These are phyloP conservation scores for Primulina eburnea DNA, from an alignment of 257 asterid species.

Conservation along the genomic window DNA sequence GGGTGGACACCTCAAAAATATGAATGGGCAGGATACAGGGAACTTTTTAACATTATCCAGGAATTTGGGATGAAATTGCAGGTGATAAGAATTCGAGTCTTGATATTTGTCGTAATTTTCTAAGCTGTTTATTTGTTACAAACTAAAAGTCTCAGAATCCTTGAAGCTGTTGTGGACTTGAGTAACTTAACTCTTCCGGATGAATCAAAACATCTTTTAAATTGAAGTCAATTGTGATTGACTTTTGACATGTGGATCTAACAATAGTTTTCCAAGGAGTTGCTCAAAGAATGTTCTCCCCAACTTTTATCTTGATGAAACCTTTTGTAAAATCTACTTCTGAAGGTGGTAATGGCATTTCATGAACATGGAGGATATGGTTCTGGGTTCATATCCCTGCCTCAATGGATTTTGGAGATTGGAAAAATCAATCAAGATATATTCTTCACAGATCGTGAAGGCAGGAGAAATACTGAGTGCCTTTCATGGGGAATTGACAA, in stretches of 20 bases:
- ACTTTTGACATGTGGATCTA: constrained; percentile 11
- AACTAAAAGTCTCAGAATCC: neutral
- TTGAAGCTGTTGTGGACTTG: constrained; percentile 4
- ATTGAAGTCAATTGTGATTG: constrained; percentile 3
- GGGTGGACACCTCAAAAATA: constrained; percentile 55
- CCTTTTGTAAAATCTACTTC: constrained; percentile 6
- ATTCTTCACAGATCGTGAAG: constrained; percentile 75
- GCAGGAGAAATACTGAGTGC: constrained; percentile 75
- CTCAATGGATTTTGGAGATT: constrained; percentile 77
- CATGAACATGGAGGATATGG: constrained; percentile 72
- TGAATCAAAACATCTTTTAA: constrained; percentile 3
- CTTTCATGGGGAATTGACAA: constrained; percentile 79
- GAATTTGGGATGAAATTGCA: constrained; percentile 56
- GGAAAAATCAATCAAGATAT: constrained; percentile 73
- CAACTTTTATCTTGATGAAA: constrained; percentile 16
- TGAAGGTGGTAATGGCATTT: constrained; percentile 70
- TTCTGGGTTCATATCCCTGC: constrained; percentile 55
- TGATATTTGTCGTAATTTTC: neutral
- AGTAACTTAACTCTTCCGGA: constrained; percentile 8
- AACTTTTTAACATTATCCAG: constrained; percentile 54
- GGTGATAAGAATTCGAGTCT: constrained; percentile 34
- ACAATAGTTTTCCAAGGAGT: neutral
- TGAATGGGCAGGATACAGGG: constrained; percentile 66
- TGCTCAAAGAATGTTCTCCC: constrained; percentile 4
- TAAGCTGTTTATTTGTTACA: constrained; percentile 6